Conservation (phyloP, 179 eudicot species). For the Carnegiea gigantea region DNA sequence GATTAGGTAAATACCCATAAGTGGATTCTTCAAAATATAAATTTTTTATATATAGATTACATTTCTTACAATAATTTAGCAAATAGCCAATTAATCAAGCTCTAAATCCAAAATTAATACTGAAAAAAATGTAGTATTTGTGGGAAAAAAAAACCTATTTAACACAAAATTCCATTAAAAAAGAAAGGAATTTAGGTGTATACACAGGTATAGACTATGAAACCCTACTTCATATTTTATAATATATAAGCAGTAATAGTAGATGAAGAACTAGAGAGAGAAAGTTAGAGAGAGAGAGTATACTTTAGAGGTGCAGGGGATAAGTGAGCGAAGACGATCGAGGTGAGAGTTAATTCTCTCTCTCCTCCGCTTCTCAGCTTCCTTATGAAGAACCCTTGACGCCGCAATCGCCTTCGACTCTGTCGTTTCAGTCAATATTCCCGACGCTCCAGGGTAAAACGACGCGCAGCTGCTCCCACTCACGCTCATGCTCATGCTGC, state of each 20-base stretch:
- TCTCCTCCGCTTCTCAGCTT: constrained; percentile 45
- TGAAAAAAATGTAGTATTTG: neutral
- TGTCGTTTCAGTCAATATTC: constrained; percentile 35
- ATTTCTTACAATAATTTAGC: no score
- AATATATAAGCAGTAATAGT: neutral
- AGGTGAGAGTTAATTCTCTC: constrained; percentile 50
- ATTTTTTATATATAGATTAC: no score
- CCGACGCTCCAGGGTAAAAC: constrained; percentile 28
- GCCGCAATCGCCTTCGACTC: constrained; percentile 35
- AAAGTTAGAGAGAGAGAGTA: neutral
- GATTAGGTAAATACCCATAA: no score
- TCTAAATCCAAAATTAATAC: neutral
- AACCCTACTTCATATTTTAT: neutral
- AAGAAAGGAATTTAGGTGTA: neutral
- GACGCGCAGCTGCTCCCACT: constrained; percentile 27
- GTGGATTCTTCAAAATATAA: no score
- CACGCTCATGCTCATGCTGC: neutral
- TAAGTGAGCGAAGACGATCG: constrained; percentile 46
- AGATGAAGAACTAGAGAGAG: neutral
- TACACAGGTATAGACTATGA: neutral
- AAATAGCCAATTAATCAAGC: neutral
- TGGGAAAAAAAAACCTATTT: neutral
- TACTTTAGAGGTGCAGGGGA: constrained; percentile 48
- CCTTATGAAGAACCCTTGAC: constrained; percentile 37
- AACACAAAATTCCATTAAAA: neutral